Conservation (phyloP, 192 early-diverging fungal genomes). For the Coemansia sp. region DNA sequence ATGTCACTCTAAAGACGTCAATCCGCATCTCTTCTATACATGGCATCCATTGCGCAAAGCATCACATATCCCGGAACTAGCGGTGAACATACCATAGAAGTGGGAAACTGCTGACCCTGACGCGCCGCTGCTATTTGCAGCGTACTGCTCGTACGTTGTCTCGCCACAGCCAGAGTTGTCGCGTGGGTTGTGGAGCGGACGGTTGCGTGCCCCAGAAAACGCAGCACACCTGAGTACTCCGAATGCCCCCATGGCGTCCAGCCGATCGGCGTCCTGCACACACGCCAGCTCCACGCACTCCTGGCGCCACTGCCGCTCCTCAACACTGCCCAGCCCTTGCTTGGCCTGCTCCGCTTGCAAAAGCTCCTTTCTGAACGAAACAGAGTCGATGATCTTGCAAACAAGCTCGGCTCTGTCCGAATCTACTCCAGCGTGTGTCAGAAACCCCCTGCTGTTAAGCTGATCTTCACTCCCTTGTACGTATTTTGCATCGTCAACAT, state of each 20-base stretch:
- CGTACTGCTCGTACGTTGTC: constrained; percentile 67
- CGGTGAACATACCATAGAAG: constrained; percentile 60
- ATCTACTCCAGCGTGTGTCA: constrained; percentile 50
- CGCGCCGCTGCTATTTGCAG: constrained; percentile 51
- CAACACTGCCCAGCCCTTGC: constrained; percentile 20
- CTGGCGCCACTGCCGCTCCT: constrained; percentile 57
- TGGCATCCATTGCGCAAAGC: not conserved
- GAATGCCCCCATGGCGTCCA: constrained; percentile 77
- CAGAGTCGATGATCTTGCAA: constrained; percentile 61
- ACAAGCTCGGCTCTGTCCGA: constrained; percentile 54
- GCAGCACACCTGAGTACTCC: constrained; percentile 73
- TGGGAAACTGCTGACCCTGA: constrained; percentile 64
- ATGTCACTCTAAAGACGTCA: not conserved
- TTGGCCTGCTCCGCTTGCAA: constrained; percentile 44
- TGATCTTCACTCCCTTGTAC: constrained; percentile 37
- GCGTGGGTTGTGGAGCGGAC: constrained; percentile 58
- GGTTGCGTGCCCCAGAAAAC: constrained; percentile 67
- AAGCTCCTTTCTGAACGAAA: constrained; percentile 72
- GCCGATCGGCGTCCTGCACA: constrained; percentile 74
- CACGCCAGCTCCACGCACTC: constrained; percentile 63
- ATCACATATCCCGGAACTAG: too few relatives aligned
- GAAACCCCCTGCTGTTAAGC: constrained; percentile 58
- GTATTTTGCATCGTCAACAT: constrained; percentile 73
- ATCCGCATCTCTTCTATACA: not conserved
- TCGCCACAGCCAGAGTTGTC: constrained; percentile 51